These are phyloP conservation scores for Conticribra weissflogii DNA, from an alignment of 108 stramenopile genomes.

Conservation along the genomic window DNA sequence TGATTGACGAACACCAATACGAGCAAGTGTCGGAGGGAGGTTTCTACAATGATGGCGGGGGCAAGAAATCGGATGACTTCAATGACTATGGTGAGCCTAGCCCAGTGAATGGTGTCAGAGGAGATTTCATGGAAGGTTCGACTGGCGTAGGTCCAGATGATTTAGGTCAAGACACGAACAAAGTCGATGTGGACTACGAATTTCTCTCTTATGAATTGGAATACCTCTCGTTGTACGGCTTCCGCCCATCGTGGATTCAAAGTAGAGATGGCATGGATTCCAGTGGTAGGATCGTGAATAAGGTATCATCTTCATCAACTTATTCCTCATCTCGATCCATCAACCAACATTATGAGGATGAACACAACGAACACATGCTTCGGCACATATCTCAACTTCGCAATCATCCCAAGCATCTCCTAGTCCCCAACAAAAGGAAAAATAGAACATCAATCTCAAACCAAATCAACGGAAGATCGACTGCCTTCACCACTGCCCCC, in stretches of 20 bases:
- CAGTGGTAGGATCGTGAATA: not conserved
- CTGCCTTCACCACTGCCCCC: not conserved
- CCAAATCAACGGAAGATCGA: slow-evolving; percentile 20
- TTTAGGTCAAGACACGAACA: not conserved
- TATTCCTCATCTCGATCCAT: not conserved
- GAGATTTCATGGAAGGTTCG: not conserved
- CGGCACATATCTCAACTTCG: not conserved
- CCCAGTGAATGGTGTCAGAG: not conserved
- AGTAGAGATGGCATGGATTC: slow-evolving; percentile 37
- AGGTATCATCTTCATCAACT: not conserved
- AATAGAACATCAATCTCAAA: not conserved
- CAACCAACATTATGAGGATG: not conserved
- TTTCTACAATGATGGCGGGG: not conserved
- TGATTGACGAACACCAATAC: slow-evolving; percentile 32
- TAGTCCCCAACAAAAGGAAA: too few relatives aligned
- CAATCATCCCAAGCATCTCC: too few relatives aligned
- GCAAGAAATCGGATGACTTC: slow-evolving; percentile 11
- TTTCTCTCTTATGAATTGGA: slow-evolving; percentile 46
- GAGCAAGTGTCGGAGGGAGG: not conserved
- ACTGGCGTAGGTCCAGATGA: slow-evolving; percentile 15
- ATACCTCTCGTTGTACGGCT: slow-evolving; percentile 45
- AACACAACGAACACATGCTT: not conserved
- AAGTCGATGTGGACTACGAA: slow-evolving; percentile 23
- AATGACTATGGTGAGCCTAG: too few relatives aligned
- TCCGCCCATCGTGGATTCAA: slow-evolving; percentile 18